Conservation (phyloP, 345 rosid species). For the Camelina sativa region DNA sequence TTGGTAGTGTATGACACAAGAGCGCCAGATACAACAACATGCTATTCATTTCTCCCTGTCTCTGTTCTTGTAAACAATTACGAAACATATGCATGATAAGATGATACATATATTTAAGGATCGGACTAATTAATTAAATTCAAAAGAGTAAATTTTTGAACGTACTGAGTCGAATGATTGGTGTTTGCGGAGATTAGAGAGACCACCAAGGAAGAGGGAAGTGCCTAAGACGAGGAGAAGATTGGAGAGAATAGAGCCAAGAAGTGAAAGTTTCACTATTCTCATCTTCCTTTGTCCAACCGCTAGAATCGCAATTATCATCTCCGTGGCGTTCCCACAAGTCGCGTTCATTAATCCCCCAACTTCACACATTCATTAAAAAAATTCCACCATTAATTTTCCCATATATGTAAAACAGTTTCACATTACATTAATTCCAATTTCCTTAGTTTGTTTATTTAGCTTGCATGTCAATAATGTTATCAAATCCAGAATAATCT, state of each 20-base stretch:
- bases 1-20: constrained; percentile 78
- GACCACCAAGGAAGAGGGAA: constrained; percentile 83
- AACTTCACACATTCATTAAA: constrained; percentile 55
- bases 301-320: constrained; percentile 90
- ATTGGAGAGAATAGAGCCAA: constrained; percentile 91
- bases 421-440: background rate
- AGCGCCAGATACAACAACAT: constrained; percentile 70
- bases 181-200: constrained; percentile 75
- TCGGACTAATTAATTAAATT: background rate
- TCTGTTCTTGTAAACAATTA: constrained; percentile 51
- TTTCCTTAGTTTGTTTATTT: background rate
- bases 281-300: constrained; percentile 67
- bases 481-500: background rate
- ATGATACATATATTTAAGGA: background rate
- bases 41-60: constrained; percentile 84
- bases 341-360: constrained; percentile 96
- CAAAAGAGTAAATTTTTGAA: background rate
- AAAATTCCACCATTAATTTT: background rate
- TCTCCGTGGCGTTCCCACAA: constrained; percentile 93
- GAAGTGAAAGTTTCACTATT: constrained; percentile 76
- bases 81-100: background rate
- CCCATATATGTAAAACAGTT: background rate
- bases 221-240: constrained; percentile 88
- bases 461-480: background rate
- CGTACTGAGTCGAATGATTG: constrained; percentile 81